Conservation (phyloP, 306 rosid genomes). For the Cicer yamashitae region DNA sequence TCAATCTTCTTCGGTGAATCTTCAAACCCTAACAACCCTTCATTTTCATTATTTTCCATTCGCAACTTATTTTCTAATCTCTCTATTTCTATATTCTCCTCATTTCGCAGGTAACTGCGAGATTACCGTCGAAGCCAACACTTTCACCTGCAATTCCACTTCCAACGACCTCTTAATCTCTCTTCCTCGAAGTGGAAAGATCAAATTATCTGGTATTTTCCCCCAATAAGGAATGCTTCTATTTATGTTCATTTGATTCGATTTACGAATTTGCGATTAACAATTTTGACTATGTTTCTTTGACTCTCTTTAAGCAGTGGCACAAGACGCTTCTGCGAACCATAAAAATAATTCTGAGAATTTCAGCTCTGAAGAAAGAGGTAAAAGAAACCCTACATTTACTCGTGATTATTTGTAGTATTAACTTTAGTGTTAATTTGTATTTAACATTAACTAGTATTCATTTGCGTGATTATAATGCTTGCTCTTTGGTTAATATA, state of each 20-base stretch:
- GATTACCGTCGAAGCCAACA: constrained; percentile 60
- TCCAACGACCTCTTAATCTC: constrained; percentile 55
- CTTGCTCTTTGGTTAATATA: constrained; percentile 13
- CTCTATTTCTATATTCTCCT: constrained; percentile 8
- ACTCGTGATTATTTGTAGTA: neutral
- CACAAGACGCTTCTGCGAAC: constrained; percentile 40
- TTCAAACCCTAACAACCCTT: constrained; percentile 36
- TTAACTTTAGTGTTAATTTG: neutral
- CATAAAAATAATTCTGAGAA: constrained; percentile 32
- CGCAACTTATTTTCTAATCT: neutral
- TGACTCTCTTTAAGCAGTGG: constrained; percentile 38
- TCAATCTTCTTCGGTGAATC: constrained; percentile 65
- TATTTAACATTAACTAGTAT: constrained; percentile 1
- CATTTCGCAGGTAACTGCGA: constrained; percentile 64
- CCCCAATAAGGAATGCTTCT: neutral
- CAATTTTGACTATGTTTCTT: constrained; percentile 24
- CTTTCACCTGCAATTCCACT: constrained; percentile 60
- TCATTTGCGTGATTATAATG: neutral
- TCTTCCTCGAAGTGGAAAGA: constrained; percentile 52
- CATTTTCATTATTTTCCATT: neutral
- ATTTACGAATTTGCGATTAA: constrained; percentile 22
- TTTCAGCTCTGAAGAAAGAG: constrained; percentile 39
- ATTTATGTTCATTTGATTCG: constrained; percentile 2
- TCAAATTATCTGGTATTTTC: constrained; percentile 60
- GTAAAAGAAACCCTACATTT: constrained; percentile 28